Evolutionary conservation across 1,284 basidiomycete genomes (phyloP), one percentile per base, ranked within the genome.

Genomic region (Papiliotrema fonsecae): DNA sequence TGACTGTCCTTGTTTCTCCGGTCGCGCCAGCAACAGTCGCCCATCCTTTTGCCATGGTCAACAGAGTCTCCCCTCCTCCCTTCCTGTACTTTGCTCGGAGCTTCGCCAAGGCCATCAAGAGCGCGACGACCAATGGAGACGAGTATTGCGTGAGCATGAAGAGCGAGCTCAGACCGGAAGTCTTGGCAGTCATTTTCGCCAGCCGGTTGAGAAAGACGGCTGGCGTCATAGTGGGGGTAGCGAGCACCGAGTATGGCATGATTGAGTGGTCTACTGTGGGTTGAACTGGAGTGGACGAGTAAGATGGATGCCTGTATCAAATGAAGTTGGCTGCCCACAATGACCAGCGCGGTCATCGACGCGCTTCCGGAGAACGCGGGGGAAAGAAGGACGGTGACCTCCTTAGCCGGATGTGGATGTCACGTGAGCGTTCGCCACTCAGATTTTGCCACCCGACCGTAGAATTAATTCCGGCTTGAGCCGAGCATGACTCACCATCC

Each of bases 111-210:
- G 56, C 52, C 27, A 73, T 55, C n/a, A 70, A 49, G 18, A 65
- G 44, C 13, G 65, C 56, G 35, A 69, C 61, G 45, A 66, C 51
- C 35, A 70, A 46, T 4, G 68, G 69, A 2, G 65, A 60, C 1
- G 67, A 60, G 50, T 73, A 74, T 43, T 69, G 67, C 7, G 65
- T 55, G 26, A 69, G 46, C 70, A 70, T 71, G 39, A 74, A 57
- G 6, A 64, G 56, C 24, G 64, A 65, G 50, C 72, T 70, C 37
- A 73, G 62, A 9, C 72, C 72, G 16, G 59, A 55, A 14, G 62
- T 56, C 13, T 64, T 67, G 24, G 58, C 56, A 13, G 62, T 63
- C 32, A 65, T 55, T 32, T 51, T 51, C n/a, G 63, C 49, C 31
- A 69, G 51, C 4, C 61, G 61, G 22, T 55, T 42, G 46, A 72